phyloP scores from a whole-genome alignment of 179 eudicot species.

The Silene vulgaris region DNA sequence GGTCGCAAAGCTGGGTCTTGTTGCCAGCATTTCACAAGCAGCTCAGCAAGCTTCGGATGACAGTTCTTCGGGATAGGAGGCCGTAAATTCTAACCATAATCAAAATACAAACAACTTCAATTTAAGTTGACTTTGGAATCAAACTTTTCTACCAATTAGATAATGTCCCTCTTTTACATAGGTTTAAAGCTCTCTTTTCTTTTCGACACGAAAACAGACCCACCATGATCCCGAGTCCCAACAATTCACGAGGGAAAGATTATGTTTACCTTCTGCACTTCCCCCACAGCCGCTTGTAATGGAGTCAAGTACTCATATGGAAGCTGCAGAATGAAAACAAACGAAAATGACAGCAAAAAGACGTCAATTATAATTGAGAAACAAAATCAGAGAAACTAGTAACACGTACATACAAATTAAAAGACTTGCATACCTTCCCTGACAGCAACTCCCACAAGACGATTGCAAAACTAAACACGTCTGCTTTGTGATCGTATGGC shows the following conservation, averaged over 20 bases:
- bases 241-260: background rate
- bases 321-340: conserved; percentile 40
- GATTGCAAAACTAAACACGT: conserved; percentile 78
- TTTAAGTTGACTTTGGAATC: background rate
- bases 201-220: background rate
- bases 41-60: conserved; percentile 60
- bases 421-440: conserved; percentile 56
- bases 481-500: conserved; percentile 93
- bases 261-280: conserved; percentile 76
- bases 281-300: conserved; percentile 94
- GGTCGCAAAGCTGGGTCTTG: conserved; percentile 78
- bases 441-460: conserved; percentile 85
- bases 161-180: background rate
- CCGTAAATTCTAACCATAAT: conserved; percentile 57
- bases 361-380: background rate
- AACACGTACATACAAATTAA: background rate
- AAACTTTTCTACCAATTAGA: background rate
- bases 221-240: background rate
- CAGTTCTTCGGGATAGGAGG: conserved; percentile 79
- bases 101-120: background rate
- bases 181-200: background rate
- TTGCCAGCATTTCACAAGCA: conserved; percentile 94
- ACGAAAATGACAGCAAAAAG: background rate
- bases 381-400: conserved; percentile 2
- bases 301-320: conserved; percentile 89